Evolutionary conservation across 768 basidiomycete species (phyloP).

Genomic region (Gloeophyllum trabeum): DNA sequence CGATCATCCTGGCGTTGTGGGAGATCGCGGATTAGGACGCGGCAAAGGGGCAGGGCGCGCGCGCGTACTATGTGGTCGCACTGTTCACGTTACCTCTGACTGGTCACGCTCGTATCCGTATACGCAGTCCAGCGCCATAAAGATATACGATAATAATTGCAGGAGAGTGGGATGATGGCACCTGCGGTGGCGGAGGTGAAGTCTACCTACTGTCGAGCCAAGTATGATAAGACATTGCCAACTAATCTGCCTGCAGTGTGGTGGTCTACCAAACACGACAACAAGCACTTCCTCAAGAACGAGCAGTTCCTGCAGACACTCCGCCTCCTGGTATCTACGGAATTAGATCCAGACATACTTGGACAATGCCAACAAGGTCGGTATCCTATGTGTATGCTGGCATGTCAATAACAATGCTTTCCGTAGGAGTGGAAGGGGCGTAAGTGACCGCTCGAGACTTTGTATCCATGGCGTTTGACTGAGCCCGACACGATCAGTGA

Average conservation of each 20-base stretch:
- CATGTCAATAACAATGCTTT: too few relatives aligned
- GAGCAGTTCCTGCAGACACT: conserved; percentile 4
- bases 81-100: not conserved
- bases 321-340: conserved; percentile 3
- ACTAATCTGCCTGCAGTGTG: too few relatives aligned
- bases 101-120: too few relatives aligned
- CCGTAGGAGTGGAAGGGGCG: not conserved
- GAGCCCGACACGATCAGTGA: too few relatives aligned
- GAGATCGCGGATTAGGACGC: not conserved
- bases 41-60: not conserved
- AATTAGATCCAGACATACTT: not conserved
- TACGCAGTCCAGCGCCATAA: too few relatives aligned
- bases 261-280: conserved; percentile 5
- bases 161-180: conserved; percentile 4
- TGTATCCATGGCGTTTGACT: too few relatives aligned
- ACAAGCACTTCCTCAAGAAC: conserved; percentile 8
- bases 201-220: too few relatives aligned
- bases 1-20: not conserved
- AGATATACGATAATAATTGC: conserved; percentile 7
- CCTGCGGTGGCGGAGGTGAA: conserved; percentile 4
- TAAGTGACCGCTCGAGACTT: too few relatives aligned
- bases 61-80: not conserved
- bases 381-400: too few relatives aligned
- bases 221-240: too few relatives aligned
- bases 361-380: not conserved